A percentile compares a stretch with the other conserved stretches of the same genome.
These are phyloP conservation scores for Raphanus hybrid DNA, from an alignment of 441 rosid species.

Conservation along the genomic window DNA sequence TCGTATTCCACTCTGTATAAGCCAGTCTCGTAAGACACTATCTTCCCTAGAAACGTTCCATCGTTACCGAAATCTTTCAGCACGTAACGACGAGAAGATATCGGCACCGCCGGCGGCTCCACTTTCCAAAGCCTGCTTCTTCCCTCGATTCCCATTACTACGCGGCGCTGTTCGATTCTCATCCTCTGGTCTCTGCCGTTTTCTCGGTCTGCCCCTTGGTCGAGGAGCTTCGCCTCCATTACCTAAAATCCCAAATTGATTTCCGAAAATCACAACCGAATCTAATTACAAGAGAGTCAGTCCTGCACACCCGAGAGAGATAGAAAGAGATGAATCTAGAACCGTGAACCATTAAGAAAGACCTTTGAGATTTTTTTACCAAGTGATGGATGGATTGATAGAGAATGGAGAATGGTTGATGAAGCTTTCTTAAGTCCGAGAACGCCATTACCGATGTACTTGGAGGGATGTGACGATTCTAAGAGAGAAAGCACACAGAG, in stretches of 20 bases:
- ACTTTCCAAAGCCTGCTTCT: constrained; percentile 54
- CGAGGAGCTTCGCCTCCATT: constrained; percentile 70
- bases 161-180: constrained; percentile 22
- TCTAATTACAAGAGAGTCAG: constrained; percentile 43
- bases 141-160: constrained; percentile 38
- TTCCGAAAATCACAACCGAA: constrained; percentile 12
- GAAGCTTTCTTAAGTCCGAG: constrained; percentile 21
- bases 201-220: constrained; percentile 85
- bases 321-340: background rate
- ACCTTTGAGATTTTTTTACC: background rate
- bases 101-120: constrained; percentile 48
- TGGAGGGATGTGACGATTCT: constrained; percentile 12
- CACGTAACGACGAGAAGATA: constrained; percentile 73
- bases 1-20: constrained; percentile 88
- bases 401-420: background rate
- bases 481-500: background rate
- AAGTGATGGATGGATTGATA: background rate
- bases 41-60: constrained; percentile 69
- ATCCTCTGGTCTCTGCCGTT: constrained; percentile 60
- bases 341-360: background rate
- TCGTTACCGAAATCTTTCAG: constrained; percentile 66
- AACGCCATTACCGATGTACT: constrained; percentile 17
- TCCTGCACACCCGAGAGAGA: constrained; percentile 11
- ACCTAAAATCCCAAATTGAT: constrained; percentile 15
- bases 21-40: constrained; percentile 67